Conservation (phyloP, 148 eudicot genomes). For the Camellia japonica region DNA sequence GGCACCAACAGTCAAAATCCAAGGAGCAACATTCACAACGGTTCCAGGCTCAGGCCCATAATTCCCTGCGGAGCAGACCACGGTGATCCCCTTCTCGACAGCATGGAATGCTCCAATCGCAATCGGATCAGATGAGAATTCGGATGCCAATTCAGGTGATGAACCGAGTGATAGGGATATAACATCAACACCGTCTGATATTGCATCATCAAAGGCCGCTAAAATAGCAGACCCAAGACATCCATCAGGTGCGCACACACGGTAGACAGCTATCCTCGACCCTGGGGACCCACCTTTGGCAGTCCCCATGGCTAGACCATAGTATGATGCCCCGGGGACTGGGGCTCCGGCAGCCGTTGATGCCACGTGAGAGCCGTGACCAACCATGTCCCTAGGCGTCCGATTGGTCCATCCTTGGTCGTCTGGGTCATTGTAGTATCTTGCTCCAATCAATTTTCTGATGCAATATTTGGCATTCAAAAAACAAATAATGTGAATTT, state of each 20-base stretch:
- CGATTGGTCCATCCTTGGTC: not conserved
- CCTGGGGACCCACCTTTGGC: constrained; percentile 68
- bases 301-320: constrained; percentile 56
- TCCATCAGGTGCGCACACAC: constrained; percentile 42
- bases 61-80: constrained; percentile 70
- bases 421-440: constrained; percentile 42
- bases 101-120: constrained; percentile 79
- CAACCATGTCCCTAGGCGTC: constrained; percentile 37
- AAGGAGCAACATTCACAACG: constrained; percentile 66
- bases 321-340: constrained; percentile 56
- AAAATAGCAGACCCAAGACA: constrained; percentile 61
- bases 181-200: constrained; percentile 66
- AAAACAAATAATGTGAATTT: not conserved
- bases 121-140: constrained; percentile 40
- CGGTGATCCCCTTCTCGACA: constrained; percentile 60
- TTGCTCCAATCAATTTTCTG: constrained; percentile 76
- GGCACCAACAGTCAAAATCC: constrained; percentile 76
- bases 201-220: constrained; percentile 75
- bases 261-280: constrained; percentile 61
- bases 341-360: constrained; percentile 63
- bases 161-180: constrained; percentile 65
- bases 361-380: constrained; percentile 76
- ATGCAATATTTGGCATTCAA: not conserved
- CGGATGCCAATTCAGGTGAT: constrained; percentile 16
- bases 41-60: constrained; percentile 45